These are phyloP conservation scores for Dorcoceras hygrometricum DNA, from an alignment of 257 asterid genomes.

Conservation along the genomic window DNA sequence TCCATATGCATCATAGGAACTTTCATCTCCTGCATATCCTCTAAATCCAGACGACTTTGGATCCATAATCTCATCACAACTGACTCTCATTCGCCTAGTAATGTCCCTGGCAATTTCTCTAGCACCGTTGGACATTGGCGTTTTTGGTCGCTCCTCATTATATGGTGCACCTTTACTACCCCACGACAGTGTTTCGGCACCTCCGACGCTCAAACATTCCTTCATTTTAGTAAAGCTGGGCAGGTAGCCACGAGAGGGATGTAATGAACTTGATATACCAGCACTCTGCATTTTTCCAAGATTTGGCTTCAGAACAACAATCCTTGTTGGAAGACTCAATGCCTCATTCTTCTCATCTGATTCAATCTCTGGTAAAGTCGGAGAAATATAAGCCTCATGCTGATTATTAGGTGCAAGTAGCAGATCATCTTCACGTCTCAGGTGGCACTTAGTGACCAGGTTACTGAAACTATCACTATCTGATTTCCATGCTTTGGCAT, in stretches of 20 bases:
- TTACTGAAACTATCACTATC: slow-evolving; percentile 34
- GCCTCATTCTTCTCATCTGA: slow-evolving; percentile 36
- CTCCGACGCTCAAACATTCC: slow-evolving; percentile 23
- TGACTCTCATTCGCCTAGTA: slow-evolving; percentile 56
- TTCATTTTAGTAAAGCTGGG: slow-evolving; percentile 38
- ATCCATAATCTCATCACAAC: slow-evolving; percentile 38
- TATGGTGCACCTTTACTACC: slow-evolving; percentile 31
- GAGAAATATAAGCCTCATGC: slow-evolving; percentile 37
- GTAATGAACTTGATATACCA: slow-evolving; percentile 36
- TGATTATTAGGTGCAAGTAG: slow-evolving; percentile 48
- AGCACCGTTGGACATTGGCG: slow-evolving; percentile 51
- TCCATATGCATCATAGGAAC: slow-evolving; percentile 68
- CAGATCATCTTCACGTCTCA: slow-evolving; percentile 71
- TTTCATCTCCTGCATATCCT: slow-evolving; percentile 92
- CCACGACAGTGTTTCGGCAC: too few species aligned
- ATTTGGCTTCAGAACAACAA: slow-evolving; percentile 82
- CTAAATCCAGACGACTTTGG: slow-evolving; percentile 35
- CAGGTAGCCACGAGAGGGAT: slow-evolving; percentile 31
- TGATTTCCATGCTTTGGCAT: slow-evolving; percentile 47
- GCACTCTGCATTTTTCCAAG: slow-evolving; percentile 40
- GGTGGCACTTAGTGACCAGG: slow-evolving; percentile 25
- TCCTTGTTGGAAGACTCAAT: slow-evolving; percentile 59
- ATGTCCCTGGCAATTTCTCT: slow-evolving; percentile 65
- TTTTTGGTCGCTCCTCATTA: slow-evolving; percentile 29
- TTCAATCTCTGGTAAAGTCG: slow-evolving; percentile 35